A percentile compares a stretch with the other conserved stretches of the same genome.
phyloP scores from a whole-genome alignment of 495 filamentous ascomycete genomes.

The Lasiosphaeris hirsuta region DNA sequence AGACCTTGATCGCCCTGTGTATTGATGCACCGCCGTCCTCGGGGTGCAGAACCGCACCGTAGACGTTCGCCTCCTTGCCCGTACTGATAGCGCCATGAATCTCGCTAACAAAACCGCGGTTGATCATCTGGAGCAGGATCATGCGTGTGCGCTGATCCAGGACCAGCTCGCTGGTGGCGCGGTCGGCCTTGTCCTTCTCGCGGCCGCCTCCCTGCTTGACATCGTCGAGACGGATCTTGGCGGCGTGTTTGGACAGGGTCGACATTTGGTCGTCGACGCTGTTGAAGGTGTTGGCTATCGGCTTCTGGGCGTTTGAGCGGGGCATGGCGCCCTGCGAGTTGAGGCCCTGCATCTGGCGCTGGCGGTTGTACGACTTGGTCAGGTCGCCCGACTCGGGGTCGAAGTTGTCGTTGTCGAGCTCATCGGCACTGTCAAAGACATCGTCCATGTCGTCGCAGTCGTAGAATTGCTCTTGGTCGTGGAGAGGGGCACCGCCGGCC shows the following conservation, averaged over 20 bases:
- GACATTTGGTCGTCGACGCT: constrained; percentile 84
- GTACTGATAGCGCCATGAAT: constrained; percentile 91
- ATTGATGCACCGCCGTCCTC: constrained; percentile 44
- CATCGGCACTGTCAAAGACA: constrained; percentile 28
- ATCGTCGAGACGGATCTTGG: constrained; percentile 81
- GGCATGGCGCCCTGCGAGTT: constrained; percentile 47
- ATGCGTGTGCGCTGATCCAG: constrained; percentile 90
- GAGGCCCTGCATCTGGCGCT: constrained; percentile 54
- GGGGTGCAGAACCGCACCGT: constrained; percentile 55
- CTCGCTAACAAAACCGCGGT: constrained; percentile 73
- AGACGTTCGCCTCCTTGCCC: constrained; percentile 97
- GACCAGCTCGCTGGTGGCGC: constrained; percentile 90
- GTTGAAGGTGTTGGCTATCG: constrained; percentile 71
- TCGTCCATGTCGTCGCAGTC: constrained; percentile 47
- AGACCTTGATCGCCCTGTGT: constrained; percentile 87
- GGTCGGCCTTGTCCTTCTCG: constrained; percentile 78
- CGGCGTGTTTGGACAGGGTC: constrained; percentile 77
- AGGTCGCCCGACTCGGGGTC: constrained; percentile 66
- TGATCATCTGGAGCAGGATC: constrained; percentile 94
- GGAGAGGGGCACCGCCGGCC: constrained; percentile 6
- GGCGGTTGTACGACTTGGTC: constrained; percentile 89
- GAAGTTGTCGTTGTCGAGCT: constrained; percentile 54
- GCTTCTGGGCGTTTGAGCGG: constrained; percentile 83
- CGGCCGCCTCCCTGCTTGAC: constrained; percentile 50
- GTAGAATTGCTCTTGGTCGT: constrained; percentile 24